These are phyloP conservation scores for Suillus sp. DNA, from an alignment of 768 basidiomycete genomes.

Conservation along the genomic window DNA sequence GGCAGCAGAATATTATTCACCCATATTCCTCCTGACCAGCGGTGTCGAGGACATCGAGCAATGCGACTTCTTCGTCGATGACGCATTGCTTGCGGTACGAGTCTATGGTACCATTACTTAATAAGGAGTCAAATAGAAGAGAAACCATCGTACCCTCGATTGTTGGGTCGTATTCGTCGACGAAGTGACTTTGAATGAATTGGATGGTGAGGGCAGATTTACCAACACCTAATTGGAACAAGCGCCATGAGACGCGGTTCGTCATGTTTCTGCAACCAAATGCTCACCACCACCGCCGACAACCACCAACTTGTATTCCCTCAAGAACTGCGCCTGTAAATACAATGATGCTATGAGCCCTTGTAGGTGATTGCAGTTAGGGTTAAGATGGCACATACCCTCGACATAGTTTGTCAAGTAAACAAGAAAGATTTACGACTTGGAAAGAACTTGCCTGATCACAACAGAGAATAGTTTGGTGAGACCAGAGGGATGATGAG, in stretches of 20 bases:
- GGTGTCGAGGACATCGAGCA: conserved; percentile 95
- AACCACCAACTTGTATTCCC: conserved; percentile 98
- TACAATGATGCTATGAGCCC: conserved; percentile 10
- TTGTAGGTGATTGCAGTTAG: not conserved
- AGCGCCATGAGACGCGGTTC: not conserved
- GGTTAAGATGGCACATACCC: conserved; percentile 21
- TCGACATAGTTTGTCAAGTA: conserved; percentile 30
- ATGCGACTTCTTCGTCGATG: conserved; percentile 97
- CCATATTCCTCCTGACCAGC: conserved; percentile 99
- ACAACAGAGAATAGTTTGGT: conserved; percentile 5
- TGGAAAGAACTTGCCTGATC: conserved; percentile 2
- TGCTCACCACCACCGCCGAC: conserved; percentile 93
- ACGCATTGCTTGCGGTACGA: conserved; percentile 97
- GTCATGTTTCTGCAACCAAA: conserved; percentile 21
- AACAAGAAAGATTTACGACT: conserved; percentile 1
- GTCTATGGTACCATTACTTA: conserved; percentile 49
- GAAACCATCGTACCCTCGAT: conserved; percentile 67
- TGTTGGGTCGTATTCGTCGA: conserved; percentile 93
- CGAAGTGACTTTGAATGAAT: conserved; percentile 95
- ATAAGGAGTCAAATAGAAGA: conserved; percentile 1
- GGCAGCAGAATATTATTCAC: conserved; percentile 47
- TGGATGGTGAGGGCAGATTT: conserved; percentile 97
- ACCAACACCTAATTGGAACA: conserved; percentile 42
- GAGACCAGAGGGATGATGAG: conserved; percentile 7
- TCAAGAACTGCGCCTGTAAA: conserved; percentile 78